Base-by-base conservation (phyloP, 192 early-diverging fungal species). In the Linnemannia elongata region DNA sequence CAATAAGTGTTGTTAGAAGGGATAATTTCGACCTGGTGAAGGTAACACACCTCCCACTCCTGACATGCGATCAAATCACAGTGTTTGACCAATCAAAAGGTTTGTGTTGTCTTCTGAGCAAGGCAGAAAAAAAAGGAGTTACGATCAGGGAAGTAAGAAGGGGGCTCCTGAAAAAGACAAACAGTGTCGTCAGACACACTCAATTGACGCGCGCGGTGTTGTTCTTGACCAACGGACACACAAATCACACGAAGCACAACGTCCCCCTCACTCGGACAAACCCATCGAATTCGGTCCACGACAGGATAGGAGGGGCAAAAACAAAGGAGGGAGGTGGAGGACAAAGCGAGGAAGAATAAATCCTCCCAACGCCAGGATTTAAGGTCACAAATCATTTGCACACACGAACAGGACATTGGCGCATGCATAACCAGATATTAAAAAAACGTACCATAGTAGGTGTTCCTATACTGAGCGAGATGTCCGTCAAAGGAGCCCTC, bases 401-500 rank as follows among this genome's bases (percentile, higher is more conserved):
- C 36, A 39, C 38, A 42, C 20, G 24, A 42, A 41, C 49, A 35
- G 15, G 30, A 22, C 24, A 71, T 42, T 41, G 27, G 27, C 4
- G 44, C 44, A 74, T 12, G 38, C 70, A 72, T 20, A 72, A 72
- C 20, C 33, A 10, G 20, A 72, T 3, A 38, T 22, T 12, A 33
- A 20, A 38, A 74, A 74, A 12, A 72, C 77, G 49, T 79, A 79
- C 77, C 77, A 47, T 33, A 15, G 49, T 35, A 17, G 49, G 33
- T 30, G 66, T 30, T 1, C 33, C 66, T 33, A 69, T 30, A 1
- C 49, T 60, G 3, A 27, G 22, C 22, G 52, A 52, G 44, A 79
- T 79, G 1, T 79, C 77, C 33, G 60, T 47, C 76, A 78, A 70
- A 30, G 76, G 76, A 49, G 63, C 42, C 66, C 76, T 57, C 41